Percentiles rank a stretch among this genome's conserved stretches.
phyloP scores from a whole-genome alignment of 1,284 basidiomycete genomes.

The Malassezia sympodialis region DNA sequence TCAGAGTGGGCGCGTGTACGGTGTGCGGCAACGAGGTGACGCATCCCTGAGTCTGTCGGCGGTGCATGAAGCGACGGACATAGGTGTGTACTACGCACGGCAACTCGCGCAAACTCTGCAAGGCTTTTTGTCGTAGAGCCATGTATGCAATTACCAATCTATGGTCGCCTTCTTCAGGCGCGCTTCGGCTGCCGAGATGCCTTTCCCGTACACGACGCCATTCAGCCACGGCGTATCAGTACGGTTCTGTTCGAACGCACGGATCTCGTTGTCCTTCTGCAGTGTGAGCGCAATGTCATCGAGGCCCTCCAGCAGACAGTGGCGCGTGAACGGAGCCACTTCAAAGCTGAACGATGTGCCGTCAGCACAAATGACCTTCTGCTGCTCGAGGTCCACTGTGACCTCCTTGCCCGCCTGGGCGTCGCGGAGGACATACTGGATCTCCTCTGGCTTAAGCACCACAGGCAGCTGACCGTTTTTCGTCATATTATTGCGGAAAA shows the following conservation, averaged over 20 bases:
- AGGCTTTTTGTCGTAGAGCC: not conserved
- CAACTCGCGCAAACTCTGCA: constrained; percentile 1
- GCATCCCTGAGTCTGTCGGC: not conserved
- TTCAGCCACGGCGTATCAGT: constrained; percentile 40
- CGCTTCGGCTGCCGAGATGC: constrained; percentile 19
- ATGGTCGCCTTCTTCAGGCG: constrained; percentile 23
- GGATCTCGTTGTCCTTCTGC: constrained; percentile 31
- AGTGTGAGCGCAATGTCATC: constrained; percentile 45
- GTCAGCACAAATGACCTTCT: constrained; percentile 31
- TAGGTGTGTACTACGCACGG: constrained; percentile 12
- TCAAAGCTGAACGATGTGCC: constrained; percentile 35
- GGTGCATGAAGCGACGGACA: constrained; percentile 11
- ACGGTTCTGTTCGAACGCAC: constrained; percentile 28
- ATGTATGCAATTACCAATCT: constrained; percentile 26
- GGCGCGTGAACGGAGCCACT: constrained; percentile 31
- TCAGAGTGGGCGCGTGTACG: constrained; percentile 11
- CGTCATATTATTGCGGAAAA: constrained; percentile 41
- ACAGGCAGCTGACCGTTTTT: constrained; percentile 45
- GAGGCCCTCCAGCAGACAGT: constrained; percentile 41
- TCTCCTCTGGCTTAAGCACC: constrained; percentile 25
- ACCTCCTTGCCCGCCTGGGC: constrained; percentile 37
- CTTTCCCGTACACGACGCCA: constrained; percentile 29
- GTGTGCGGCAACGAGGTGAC: constrained; percentile 11
- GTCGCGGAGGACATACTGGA: constrained; percentile 29
- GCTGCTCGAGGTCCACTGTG: constrained; percentile 35